Base-by-base conservation (phyloP, 441 rosid genomes). In the Bruguiera hainesii region DNA sequence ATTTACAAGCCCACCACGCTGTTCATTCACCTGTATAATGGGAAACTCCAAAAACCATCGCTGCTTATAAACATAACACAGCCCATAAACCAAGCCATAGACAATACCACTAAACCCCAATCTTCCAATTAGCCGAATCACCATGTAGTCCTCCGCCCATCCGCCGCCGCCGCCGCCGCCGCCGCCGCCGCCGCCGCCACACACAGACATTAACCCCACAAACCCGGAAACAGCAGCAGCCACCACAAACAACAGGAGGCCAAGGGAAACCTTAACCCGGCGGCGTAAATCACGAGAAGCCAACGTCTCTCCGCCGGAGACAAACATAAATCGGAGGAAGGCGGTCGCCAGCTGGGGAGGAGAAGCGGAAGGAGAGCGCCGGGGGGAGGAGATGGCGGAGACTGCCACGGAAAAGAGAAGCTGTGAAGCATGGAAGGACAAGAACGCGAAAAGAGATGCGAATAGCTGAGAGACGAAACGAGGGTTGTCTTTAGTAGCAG, bases 21-120 rank as follows among this genome's bases (percentile, higher is more conserved):
- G 48, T 3, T 42, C 48, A 42, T 13, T 63, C 20, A 93, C 98
- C 92, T 94, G 99, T 81, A 94, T 85, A 65, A 88, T 85, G 19
- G 98, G 94, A 61, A 94, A 94, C 75, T 83, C 80, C 78, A 94
- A 76, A 16, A 91, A 73, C 97, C 97, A 85, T 75, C 91, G 72
- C 28, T 74, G 84, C 80, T 80, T 83, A 39, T 75, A 73, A 7
- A 86, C 74, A 68, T 79, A 87, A 56, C 83, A 76, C 1, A 61
- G 69, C 0, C 81, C 94, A 61, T 89, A 91, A 33, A 85, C 63
- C 72, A 87, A 79, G 6, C 98, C 97, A 46, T 75, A 69, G 13
- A 74, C 84, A 75, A 81, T 85, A 71, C 95, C 96, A 68, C 85
- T 79, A 82, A 89, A 77, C 67, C 87, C 90, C 48, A 80, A 56